Base-by-base conservation (phyloP, 148 eudicot species). In the Rhododendron simsii region DNA sequence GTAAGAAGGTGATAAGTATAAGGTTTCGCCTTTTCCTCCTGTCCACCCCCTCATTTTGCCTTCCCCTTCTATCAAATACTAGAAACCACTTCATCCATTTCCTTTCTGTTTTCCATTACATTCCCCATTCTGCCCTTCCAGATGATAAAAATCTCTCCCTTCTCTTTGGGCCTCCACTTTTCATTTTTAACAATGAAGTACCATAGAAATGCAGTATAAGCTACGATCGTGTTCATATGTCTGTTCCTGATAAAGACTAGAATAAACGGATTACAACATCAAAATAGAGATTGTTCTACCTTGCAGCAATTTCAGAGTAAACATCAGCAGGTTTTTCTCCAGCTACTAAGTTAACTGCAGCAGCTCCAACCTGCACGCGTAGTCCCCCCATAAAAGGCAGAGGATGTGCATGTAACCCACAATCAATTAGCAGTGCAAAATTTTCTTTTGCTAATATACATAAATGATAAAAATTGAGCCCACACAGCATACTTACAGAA, bases 281-380 rank as follows among this genome's bases (percentile, higher is more conserved):
- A 59, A 39, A 20, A 85, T 48, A 30, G 45, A 82, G 28, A 57
- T 7, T 51, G 30, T 51, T 80, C 77, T 93, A 96, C 98, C 96
- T 94, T 63, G 89, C 89, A 80, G 98, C 98, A 82, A 96, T 94
- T 87, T 94, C 98, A 45, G 98, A 94, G 89, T 96, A 96, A 81
- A 96, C 98, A 91, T 96, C 98, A 71, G 98, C 93, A 86, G 98
- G 98, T 89, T 89, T 92, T 80, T 91, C 90, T 82, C 94, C 91
- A 81, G 94, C 95, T 88, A 96, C 94, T 87, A 96, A 87, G 90
- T 96, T 96, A 87, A 96, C 98, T 51, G 98, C 98, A 80, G 94
- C 98, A 73, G 98, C 98, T 91, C 95, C 98, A 41, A 92, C 88
- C 98, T 96, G 93, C 15, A 87, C 44, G 86, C 84, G 55, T 45